These are phyloP conservation scores for Amaranthus hypochondriacus DNA, from an alignment of 148 eudicot genomes.

Conservation along the genomic window DNA sequence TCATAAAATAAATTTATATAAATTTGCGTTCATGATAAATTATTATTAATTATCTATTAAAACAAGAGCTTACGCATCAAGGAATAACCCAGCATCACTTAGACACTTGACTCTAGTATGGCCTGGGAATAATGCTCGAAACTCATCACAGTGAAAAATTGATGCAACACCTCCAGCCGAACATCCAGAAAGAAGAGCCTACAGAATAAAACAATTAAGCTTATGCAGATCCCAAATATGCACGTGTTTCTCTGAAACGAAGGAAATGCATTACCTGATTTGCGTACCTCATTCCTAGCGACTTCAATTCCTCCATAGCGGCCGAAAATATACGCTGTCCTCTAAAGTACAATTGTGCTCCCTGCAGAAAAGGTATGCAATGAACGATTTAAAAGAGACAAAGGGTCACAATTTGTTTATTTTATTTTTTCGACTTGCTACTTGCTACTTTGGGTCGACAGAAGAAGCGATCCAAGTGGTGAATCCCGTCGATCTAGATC, in stretches of 20 bases:
- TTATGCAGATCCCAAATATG: not conserved
- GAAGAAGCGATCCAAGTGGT: too few relatives aligned
- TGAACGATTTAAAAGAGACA: not conserved
- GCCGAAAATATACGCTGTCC: conserved; percentile 81
- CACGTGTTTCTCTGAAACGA: not conserved
- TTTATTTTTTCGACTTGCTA: not conserved
- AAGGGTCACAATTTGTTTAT: not conserved
- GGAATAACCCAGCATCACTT: conserved; percentile 89
- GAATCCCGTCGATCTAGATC: too few relatives aligned
- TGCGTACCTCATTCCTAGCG: conserved; percentile 75
- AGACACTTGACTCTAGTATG: conserved; percentile 42
- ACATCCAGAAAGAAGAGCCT: conserved; percentile 59
- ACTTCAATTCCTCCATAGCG: conserved; percentile 73
- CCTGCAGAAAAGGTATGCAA: conserved; percentile 31
- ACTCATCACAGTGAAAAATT: conserved; percentile 47
- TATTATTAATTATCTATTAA: not conserved
- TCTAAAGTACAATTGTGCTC: conserved; percentile 59
- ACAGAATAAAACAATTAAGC: conserved; percentile 14
- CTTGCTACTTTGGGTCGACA: too few relatives aligned
- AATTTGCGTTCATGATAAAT: too few relatives aligned
- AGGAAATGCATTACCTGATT: conserved; percentile 44
- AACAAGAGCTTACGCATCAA: conserved; percentile 65
- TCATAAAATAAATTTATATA: too few relatives aligned
- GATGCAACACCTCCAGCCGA: conserved; percentile 56
- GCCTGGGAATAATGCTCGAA: conserved; percentile 32